Conservation (phyloP, 495 filamentous ascomycete species). For the Penicillium parvum region DNA sequence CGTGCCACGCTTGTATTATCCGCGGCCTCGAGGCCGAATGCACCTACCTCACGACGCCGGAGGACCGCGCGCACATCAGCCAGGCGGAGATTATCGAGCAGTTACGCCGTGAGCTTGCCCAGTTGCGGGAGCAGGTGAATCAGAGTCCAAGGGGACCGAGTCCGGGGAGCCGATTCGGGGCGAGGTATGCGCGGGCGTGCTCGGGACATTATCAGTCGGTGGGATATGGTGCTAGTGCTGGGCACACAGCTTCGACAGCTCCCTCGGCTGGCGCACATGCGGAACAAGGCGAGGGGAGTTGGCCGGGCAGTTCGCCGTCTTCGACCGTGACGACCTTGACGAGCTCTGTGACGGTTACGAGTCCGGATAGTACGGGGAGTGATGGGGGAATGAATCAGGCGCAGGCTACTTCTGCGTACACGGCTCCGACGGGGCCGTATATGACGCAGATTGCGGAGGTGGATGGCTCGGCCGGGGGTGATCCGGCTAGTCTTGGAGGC, state of each 20-base stretch:
- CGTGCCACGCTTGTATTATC: slow-evolving; percentile 28
- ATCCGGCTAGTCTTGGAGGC: background rate
- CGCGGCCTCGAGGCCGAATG: slow-evolving; percentile 32
- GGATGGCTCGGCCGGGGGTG: background rate
- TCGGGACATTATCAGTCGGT: background rate
- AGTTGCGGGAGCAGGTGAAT: slow-evolving; percentile 18
- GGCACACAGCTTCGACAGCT: background rate
- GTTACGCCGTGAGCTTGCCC: slow-evolving; percentile 26
- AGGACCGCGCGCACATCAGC: slow-evolving; percentile 33
- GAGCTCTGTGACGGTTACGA: slow-evolving; percentile 17
- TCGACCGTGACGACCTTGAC: slow-evolving; percentile 19
- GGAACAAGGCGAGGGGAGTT: slow-evolving; percentile 15
- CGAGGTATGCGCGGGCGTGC: background rate
- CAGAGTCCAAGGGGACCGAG: slow-evolving; percentile 10
- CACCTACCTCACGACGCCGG: slow-evolving; percentile 29
- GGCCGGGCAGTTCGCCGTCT: slow-evolving; percentile 21
- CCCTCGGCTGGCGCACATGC: background rate
- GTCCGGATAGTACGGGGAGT: slow-evolving; percentile 26
- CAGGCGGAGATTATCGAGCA: slow-evolving; percentile 31
- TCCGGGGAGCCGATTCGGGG: background rate
- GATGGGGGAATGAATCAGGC: slow-evolving; percentile 16
- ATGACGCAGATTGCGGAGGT: slow-evolving; percentile 9
- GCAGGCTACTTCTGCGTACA: too few relatives aligned
- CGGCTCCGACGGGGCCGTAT: slow-evolving; percentile 8
- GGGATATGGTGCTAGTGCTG: background rate